These are phyloP conservation scores for Alternaria sp. DNA, from an alignment of 2,329 filamentous ascomycete species.

Conservation along the genomic window DNA sequence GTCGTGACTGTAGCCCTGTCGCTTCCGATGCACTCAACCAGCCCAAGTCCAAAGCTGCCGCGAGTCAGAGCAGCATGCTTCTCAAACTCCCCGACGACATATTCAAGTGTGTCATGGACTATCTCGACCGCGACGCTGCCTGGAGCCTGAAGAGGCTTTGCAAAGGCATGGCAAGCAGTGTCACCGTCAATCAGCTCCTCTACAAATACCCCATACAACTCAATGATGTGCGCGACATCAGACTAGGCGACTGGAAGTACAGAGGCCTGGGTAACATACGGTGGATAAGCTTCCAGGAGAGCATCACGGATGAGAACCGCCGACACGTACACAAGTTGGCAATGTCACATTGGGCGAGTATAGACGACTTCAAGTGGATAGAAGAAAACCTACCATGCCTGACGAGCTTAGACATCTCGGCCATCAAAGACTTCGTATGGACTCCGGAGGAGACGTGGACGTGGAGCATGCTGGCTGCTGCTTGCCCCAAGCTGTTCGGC, in stretches of 20 bases:
- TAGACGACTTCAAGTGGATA: conserved; percentile 48
- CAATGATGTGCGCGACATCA: conserved; percentile 40
- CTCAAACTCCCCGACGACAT: conserved; percentile 45
- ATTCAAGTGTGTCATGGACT: conserved; percentile 46
- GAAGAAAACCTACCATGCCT: conserved; percentile 45
- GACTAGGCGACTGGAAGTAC: conserved; percentile 45
- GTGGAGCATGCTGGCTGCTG: conserved; percentile 42
- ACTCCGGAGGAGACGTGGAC: conserved; percentile 48
- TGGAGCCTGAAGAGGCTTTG: conserved; percentile 44
- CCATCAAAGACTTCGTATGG: conserved; percentile 49
- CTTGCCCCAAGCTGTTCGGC: conserved; percentile 41
- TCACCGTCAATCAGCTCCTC: conserved; percentile 40
- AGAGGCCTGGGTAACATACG: conserved; percentile 30
- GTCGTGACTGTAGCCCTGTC: conserved; percentile 33
- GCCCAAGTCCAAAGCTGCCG: conserved; percentile 20
- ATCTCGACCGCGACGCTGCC: conserved; percentile 42
- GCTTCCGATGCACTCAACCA: conserved; percentile 25
- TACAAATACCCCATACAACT: conserved; percentile 43
- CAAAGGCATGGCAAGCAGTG: conserved; percentile 39
- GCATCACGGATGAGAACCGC: conserved; percentile 42
- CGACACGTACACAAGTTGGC: conserved; percentile 44
- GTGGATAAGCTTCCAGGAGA: conserved; percentile 42
- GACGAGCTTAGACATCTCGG: conserved; percentile 41
- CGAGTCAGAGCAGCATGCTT: conserved; percentile 32
- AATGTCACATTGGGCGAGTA: conserved; percentile 45